Conservation (phyloP, 2,329 filamentous ascomycete genomes). For the Monascus ruber region DNA sequence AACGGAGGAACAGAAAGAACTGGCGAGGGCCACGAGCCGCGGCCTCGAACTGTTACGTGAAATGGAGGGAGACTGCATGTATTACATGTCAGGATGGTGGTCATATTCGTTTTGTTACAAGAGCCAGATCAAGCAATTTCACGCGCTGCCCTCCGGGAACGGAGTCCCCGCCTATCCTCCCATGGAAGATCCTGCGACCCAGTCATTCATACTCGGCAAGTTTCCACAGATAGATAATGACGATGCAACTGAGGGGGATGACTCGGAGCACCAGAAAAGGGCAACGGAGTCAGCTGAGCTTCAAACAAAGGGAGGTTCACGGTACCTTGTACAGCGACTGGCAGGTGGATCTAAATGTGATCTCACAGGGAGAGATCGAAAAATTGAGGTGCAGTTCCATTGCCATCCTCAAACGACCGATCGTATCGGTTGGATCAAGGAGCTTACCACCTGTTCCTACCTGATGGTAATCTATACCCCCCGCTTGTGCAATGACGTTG, state of each 20-base stretch:
- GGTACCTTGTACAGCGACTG: constrained; percentile 75
- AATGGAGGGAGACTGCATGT: constrained; percentile 71
- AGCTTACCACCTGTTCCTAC: constrained; percentile 81
- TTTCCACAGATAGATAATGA: constrained; percentile 32
- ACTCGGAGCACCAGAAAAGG: constrained; percentile 16
- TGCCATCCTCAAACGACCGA: constrained; percentile 67
- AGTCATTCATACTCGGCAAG: constrained; percentile 65
- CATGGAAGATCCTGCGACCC: constrained; percentile 61
- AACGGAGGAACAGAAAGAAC: constrained; percentile 68
- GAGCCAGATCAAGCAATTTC: constrained; percentile 77
- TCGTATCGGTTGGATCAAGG: constrained; percentile 85
- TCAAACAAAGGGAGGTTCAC: constrained; percentile 69
- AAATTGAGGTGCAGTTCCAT: constrained; percentile 68
- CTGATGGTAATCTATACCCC: constrained; percentile 89
- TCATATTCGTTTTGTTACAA: constrained; percentile 92
- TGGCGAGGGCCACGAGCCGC: constrained; percentile 61
- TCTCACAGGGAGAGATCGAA: constrained; percentile 67
- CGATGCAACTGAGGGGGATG: constrained; percentile 17
- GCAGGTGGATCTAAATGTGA: constrained; percentile 75
- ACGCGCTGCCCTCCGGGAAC: constrained; percentile 61
- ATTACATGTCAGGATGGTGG: constrained; percentile 84
- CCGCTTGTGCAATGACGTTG: constrained; percentile 73
- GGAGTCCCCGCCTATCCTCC: constrained; percentile 59
- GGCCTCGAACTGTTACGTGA: constrained; percentile 71
- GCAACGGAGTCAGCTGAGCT: constrained; percentile 48